These are phyloP conservation scores for Pittosporum tobira DNA, from an alignment of 129 eudicot species.

Conservation along the genomic window DNA sequence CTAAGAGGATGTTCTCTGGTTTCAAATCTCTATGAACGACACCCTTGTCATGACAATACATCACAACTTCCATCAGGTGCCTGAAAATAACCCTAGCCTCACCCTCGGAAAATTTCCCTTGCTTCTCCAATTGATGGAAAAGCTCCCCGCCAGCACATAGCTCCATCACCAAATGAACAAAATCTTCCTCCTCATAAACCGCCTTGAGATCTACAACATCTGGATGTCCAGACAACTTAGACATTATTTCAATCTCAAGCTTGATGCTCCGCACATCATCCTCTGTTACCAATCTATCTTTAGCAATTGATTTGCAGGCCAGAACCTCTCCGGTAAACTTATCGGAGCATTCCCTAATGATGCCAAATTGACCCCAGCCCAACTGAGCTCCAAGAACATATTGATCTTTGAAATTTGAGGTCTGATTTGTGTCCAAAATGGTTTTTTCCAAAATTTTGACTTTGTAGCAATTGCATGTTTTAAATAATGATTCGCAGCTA, in stretches of 20 bases:
- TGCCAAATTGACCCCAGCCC: constrained; percentile 82
- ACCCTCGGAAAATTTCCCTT: constrained; percentile 57
- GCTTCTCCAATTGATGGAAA: constrained; percentile 54
- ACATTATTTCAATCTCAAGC: constrained; percentile 83
- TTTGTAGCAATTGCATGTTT: constrained; percentile 44
- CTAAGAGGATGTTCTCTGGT: constrained; percentile 72
- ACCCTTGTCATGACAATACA: constrained; percentile 73
- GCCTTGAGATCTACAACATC: constrained; percentile 75
- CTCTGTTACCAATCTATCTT: constrained; percentile 57
- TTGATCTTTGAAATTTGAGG: constrained; percentile 38
- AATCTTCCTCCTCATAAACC: constrained; percentile 77
- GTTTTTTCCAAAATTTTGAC: constrained; percentile 40
- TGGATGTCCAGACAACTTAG: constrained; percentile 70
- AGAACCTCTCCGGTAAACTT: constrained; percentile 48
- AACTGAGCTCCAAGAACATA: constrained; percentile 62
- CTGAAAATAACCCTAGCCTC: constrained; percentile 51
- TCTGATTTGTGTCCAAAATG: constrained; percentile 40
- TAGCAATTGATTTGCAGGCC: constrained; percentile 85
- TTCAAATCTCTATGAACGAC: constrained; percentile 82
- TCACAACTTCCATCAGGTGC: constrained; percentile 62
- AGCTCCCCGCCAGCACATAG: constrained; percentile 92
- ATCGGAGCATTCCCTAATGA: constrained; percentile 59
- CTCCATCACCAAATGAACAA: constrained; percentile 83
- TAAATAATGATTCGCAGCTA: constrained; percentile 22
- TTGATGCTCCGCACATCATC: constrained; percentile 62